phyloP scores from a whole-genome alignment of 441 rosid species.

The Manihot esculenta region DNA sequence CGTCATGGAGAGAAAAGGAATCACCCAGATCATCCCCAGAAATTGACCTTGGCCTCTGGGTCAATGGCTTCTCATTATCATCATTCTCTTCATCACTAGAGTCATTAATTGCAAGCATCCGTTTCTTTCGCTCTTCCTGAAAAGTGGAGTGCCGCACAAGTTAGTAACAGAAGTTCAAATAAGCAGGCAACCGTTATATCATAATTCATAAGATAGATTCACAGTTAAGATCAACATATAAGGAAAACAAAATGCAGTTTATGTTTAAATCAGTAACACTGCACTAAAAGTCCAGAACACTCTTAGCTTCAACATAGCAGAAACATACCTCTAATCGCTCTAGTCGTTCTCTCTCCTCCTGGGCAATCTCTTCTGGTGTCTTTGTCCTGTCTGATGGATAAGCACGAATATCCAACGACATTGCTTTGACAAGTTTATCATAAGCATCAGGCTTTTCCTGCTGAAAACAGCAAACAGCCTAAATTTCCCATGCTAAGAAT shows the following conservation, averaged over 20 bases:
- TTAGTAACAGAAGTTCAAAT: background rate
- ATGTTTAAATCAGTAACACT: background rate
- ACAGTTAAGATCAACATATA: background rate
- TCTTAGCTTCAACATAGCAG: background rate
- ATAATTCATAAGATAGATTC: conserved; percentile 2
- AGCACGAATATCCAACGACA: conserved; percentile 73
- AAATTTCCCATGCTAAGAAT: background rate
- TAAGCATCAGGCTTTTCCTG: conserved; percentile 58
- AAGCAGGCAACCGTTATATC: background rate
- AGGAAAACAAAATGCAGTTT: no score
- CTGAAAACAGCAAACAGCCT: conserved; percentile 13
- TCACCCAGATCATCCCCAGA: conserved; percentile 97
- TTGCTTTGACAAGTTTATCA: conserved; percentile 50
- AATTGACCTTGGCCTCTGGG: conserved; percentile 39
- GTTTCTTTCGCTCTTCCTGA: conserved; percentile 76
- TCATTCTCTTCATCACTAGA: conserved; percentile 73
- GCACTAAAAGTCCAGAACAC: background rate
- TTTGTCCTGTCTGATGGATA: conserved; percentile 81
- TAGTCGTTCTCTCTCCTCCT: conserved; percentile 74
- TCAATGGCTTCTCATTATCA: conserved; percentile 39
- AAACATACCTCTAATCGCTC: conserved; percentile 70
- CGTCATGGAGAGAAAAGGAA: conserved; percentile 68
- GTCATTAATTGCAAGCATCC: conserved; percentile 73
- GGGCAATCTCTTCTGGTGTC: conserved; percentile 92
- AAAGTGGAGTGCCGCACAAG: conserved; percentile 14